These are phyloP conservation scores for Lyophyllum shimeji DNA, from an alignment of 768 basidiomycete genomes.

Conservation along the genomic window DNA sequence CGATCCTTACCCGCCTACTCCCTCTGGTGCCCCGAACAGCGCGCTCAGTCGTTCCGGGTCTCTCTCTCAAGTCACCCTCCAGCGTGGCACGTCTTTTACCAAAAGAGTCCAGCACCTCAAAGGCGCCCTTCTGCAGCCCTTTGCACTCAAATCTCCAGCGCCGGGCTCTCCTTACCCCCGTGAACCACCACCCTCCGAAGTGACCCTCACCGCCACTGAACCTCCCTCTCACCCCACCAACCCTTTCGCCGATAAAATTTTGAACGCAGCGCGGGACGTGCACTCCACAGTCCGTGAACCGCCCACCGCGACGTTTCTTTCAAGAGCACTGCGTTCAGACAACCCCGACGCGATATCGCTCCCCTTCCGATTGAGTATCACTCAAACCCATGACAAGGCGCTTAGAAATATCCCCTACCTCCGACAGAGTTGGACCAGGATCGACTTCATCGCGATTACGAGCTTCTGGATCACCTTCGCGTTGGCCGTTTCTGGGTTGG, in stretches of 20 bases:
- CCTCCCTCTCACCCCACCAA: slow-evolving; percentile 21
- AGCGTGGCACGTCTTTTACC: slow-evolving; percentile 45
- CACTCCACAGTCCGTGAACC: slow-evolving; percentile 44
- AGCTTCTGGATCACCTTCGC: slow-evolving; percentile 86
- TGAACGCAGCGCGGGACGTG: slow-evolving; percentile 28
- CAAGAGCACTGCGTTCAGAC: slow-evolving; percentile 46
- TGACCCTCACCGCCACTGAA: slow-evolving; percentile 25
- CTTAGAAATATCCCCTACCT: slow-evolving; percentile 80
- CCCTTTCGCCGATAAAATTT: slow-evolving; percentile 33
- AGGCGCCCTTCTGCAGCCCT: slow-evolving; percentile 51
- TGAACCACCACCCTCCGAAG: slow-evolving; percentile 18
- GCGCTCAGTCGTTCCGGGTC: slow-evolving; percentile 24
- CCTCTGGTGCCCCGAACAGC: slow-evolving; percentile 26
- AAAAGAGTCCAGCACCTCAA: slow-evolving; percentile 46
- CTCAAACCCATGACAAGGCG: slow-evolving; percentile 53
- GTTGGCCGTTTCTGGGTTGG: slow-evolving; percentile 66
- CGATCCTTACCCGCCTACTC: slow-evolving; percentile 26
- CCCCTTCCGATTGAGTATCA: slow-evolving; percentile 64
- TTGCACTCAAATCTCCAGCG: slow-evolving; percentile 39
- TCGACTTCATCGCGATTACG: slow-evolving; percentile 84
- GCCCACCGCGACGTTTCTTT: slow-evolving; percentile 48
- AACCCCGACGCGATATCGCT: slow-evolving; percentile 48
- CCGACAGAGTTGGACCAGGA: slow-evolving; percentile 88
- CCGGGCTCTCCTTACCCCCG: slow-evolving; percentile 27
- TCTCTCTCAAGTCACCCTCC: slow-evolving; percentile 22